Evolutionary conservation across 1,284 basidiomycete species (phyloP), one percentile per base, ranked within the genome.

Genomic region (Naganishia albida): DNA sequence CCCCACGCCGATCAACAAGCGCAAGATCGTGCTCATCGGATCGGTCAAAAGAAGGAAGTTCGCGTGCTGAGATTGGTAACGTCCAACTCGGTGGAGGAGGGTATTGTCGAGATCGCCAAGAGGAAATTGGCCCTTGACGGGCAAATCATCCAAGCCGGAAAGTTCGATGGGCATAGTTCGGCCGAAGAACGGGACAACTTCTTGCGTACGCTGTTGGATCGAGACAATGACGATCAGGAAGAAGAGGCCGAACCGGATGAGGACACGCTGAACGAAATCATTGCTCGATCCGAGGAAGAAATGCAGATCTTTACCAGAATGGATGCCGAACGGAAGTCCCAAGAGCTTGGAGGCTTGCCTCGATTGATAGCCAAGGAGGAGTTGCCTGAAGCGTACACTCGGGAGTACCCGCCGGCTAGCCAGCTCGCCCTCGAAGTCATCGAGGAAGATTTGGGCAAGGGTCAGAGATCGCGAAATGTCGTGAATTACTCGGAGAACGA

Each of bases 81-180:
- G 7, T 92, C 95, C 78, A 94, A 95, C 82, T 96, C 92, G 70
- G 93, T 99, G 18, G 96, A 99, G 79, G 95, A 99, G 81, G 91
- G 93, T 10, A 97, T 98, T 84, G 88, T 96, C 71, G 89, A 91
- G 53, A 87, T 93, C 70, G 96, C 96, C 2, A 88, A 93, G 69
- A 91, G 88, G 80, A 99, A 99, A 84, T 88, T 99, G 59, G 95
- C 97, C 75, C 96, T 99, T 75, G 96, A 99, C 78, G 94, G 96
- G 82, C 99, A 99, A 80, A 94, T 99, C 80, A 96, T 97, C 74
- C 93, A 97, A 81, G 95, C 95, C 60, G 95, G 95, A 84, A 92
- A 93, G 67, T 99, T 98, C 83, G 96, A 99, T 80, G 96, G 99
- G 80, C 95, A 97, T 80, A 96, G 94, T 20, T 96, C 93, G 1